These are phyloP conservation scores for Phtheirospermum japonicum DNA, from an alignment of 257 asterid species.

Conservation along the genomic window DNA sequence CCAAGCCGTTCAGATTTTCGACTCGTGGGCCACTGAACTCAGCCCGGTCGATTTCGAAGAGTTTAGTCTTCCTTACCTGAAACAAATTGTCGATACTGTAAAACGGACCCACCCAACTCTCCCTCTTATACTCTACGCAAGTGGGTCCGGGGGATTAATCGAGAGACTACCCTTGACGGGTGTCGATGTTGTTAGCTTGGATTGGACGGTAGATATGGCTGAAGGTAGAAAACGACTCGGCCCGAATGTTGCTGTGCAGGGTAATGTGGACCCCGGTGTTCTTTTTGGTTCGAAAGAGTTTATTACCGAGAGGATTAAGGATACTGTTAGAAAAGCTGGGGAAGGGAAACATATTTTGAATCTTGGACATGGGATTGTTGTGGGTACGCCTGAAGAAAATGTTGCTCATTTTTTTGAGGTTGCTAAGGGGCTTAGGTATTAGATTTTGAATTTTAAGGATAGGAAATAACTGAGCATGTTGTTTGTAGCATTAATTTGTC, in stretches of 20 bases:
- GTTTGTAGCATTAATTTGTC: slow-evolving; percentile 24
- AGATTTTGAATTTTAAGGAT: slow-evolving; percentile 21
- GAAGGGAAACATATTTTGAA: slow-evolving; percentile 87
- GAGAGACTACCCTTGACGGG: slow-evolving; percentile 94
- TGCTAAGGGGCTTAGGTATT: slow-evolving; percentile 85
- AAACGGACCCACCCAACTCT: slow-evolving; percentile 76
- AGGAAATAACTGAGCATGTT: too few species aligned
- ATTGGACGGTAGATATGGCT: slow-evolving; percentile 98
- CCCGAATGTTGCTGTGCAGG: slow-evolving; percentile 80
- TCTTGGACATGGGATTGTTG: slow-evolving; percentile 95
- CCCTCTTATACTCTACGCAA: slow-evolving; percentile 83
- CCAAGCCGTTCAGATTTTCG: slow-evolving; percentile 98
- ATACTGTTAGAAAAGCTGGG: slow-evolving; percentile 90
- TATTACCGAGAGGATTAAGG: slow-evolving; percentile 76
- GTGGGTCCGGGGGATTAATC: slow-evolving; percentile 97
- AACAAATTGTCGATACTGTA: slow-evolving; percentile 73
- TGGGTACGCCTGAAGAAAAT: slow-evolving; percentile 97
- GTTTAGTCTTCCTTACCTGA: slow-evolving; percentile 89
- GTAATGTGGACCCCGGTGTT: slow-evolving; percentile 94
- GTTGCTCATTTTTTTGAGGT: slow-evolving; percentile 98
- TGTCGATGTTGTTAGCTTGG: slow-evolving; percentile 92
- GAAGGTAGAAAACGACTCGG: slow-evolving; percentile 90
- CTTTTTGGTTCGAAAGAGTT: slow-evolving; percentile 95
- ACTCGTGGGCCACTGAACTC: slow-evolving; percentile 98
- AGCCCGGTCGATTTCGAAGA: slow-evolving; percentile 95